phyloP scores from a whole-genome alignment of 140 eudicot genomes.

The Anethum foeniculum region DNA sequence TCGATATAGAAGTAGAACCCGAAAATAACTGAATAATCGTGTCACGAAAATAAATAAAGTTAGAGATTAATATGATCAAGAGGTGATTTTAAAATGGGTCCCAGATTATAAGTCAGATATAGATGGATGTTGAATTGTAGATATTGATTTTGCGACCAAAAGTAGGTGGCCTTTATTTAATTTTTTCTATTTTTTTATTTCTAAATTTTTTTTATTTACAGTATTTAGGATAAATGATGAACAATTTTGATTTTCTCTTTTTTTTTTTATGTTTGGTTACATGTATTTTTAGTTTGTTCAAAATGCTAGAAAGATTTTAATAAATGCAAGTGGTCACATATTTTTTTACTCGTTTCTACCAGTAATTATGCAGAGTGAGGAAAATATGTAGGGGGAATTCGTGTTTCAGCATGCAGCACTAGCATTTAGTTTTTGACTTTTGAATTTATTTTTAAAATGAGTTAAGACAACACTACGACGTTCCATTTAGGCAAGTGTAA shows the following conservation, averaged over 20 bases:
- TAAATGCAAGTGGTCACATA: neutral
- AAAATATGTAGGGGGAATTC: neutral
- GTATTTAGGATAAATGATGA: too few species aligned
- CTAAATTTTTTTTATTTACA: too few species aligned
- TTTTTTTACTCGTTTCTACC: neutral
- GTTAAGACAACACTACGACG: too few species aligned
- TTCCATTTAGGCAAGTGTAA: too few species aligned
- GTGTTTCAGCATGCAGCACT: neutral
- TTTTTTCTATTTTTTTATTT: neutral
- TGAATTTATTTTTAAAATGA: too few species aligned
- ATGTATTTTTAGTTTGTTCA: too few species aligned
- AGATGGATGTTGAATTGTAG: neutral
- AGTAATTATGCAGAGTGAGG: neutral
- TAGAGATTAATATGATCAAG: neutral
- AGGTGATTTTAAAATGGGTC: neutral
- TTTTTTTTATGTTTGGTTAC: too few species aligned
- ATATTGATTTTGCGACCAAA: neutral
- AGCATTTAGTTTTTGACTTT: neutral
- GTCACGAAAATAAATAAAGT: neutral
- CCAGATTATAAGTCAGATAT: neutral
- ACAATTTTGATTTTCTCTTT: too few species aligned
- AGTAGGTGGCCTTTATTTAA: neutral
- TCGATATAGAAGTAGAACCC: neutral
- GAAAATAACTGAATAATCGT: constrained; percentile 1
- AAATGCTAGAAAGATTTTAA: too few species aligned